Percentiles rank a stretch among this genome's conserved stretches.
Conservation (phyloP, 306 rosid genomes). For the Vigna radiata region DNA sequence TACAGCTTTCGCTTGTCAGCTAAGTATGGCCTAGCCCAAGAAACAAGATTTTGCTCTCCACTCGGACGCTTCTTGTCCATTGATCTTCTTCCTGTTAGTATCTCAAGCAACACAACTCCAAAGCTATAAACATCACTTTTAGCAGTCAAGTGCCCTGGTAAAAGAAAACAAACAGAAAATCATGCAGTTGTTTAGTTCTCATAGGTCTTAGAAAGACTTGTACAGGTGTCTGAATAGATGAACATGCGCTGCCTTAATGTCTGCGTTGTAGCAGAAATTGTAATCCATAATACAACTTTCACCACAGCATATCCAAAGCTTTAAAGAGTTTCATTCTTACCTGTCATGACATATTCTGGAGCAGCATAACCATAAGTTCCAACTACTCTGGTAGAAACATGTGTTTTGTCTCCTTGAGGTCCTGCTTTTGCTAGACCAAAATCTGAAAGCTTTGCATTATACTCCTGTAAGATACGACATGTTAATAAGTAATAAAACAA, state of each 20-base stretch:
- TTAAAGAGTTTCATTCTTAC: slow-evolving; percentile 49
- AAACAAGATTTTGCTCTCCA: slow-evolving; percentile 88
- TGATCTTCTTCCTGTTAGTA: slow-evolving; percentile 93
- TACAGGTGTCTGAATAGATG: slow-evolving; percentile 8
- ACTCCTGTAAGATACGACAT: slow-evolving; percentile 62
- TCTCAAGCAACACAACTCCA: slow-evolving; percentile 93
- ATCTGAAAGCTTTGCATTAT: slow-evolving; percentile 98
- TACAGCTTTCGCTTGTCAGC: slow-evolving; percentile 85
- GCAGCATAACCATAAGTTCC: slow-evolving; percentile 98
- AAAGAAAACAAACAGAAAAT: slow-evolving; percentile 39
- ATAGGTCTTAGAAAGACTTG: slow-evolving; percentile 33
- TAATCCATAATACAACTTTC: slow-evolving; percentile 15
- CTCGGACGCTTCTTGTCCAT: slow-evolving; percentile 97
- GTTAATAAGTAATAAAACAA: slow-evolving; percentile 29
- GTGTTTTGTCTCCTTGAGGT: slow-evolving; percentile 97
- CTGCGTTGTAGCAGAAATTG: slow-evolving; percentile 30
- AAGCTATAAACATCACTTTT: slow-evolving; percentile 97
- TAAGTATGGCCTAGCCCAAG: slow-evolving; percentile 91
- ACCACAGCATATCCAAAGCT: slow-evolving; percentile 25
- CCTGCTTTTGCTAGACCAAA: slow-evolving; percentile 99
- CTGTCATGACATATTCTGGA: slow-evolving; percentile 98
- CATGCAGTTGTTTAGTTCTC: slow-evolving; percentile 34
- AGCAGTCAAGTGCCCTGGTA: slow-evolving; percentile 90
- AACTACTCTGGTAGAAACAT: slow-evolving; percentile 95
- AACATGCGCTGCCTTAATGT: slow-evolving; percentile 18